Percentiles rank a stretch among this genome's conserved stretches.
phyloP scores from a whole-genome alignment of 352 stramenopile species.

The Phytophthora litchii region DNA sequence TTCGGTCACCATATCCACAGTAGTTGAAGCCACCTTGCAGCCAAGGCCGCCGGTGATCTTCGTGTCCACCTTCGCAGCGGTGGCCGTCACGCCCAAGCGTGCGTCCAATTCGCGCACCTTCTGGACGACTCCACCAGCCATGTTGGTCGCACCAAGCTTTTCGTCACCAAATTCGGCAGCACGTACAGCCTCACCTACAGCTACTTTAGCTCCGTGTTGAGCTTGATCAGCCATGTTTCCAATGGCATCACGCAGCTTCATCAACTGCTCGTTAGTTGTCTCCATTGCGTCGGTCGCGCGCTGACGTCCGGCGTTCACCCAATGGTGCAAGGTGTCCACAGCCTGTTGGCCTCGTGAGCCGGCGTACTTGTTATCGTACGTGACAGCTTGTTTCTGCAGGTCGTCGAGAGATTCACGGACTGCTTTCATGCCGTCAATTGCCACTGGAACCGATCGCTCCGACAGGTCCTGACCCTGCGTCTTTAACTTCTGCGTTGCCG shows the following conservation, averaged over 20 bases:
- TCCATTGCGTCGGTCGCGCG: slow-evolving; percentile 64
- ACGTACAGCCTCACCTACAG: slow-evolving; percentile 49
- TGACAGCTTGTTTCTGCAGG: slow-evolving; percentile 45
- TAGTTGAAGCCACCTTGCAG: slow-evolving; percentile 53
- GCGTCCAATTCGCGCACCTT: slow-evolving; percentile 61
- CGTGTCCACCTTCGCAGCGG: slow-evolving; percentile 57
- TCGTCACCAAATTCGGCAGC: slow-evolving; percentile 58
- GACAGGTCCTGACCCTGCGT: slow-evolving; percentile 41
- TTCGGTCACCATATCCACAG: slow-evolving; percentile 65
- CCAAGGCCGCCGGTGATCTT: slow-evolving; percentile 72
- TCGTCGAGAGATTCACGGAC: slow-evolving; percentile 48
- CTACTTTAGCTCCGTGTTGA: slow-evolving; percentile 32
- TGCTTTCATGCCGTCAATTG: slow-evolving; percentile 47
- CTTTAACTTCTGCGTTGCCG: slow-evolving; percentile 46
- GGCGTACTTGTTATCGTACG: slow-evolving; percentile 67
- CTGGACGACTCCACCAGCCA: slow-evolving; percentile 47
- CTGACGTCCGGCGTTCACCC: slow-evolving; percentile 62
- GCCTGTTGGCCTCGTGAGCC: slow-evolving; percentile 32
- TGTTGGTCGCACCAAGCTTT: slow-evolving; percentile 52
- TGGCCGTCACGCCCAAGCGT: slow-evolving; percentile 59
- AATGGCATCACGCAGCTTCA: slow-evolving; percentile 45
- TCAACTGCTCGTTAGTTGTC: slow-evolving; percentile 55
- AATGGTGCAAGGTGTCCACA: slow-evolving; percentile 40
- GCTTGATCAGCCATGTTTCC: slow-evolving; percentile 44
- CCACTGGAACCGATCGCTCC: slow-evolving; percentile 50